These are phyloP conservation scores for Inosperma sp. DNA, from an alignment of 768 basidiomycete genomes.

Conservation along the genomic window DNA sequence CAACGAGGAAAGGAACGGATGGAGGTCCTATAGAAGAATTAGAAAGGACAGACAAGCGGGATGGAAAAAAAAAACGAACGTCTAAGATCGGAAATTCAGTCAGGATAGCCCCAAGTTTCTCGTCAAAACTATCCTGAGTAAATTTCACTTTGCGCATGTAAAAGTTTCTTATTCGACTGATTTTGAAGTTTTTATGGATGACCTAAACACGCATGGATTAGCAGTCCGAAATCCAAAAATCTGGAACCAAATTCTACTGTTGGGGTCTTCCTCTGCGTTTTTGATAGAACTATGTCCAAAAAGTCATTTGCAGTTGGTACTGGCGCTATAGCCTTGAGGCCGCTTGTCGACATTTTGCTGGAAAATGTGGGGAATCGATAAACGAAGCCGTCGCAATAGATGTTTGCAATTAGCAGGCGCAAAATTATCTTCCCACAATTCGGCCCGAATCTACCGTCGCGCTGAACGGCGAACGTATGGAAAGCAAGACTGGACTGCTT, in stretches of 20 bases:
- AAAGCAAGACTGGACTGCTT: too few species aligned
- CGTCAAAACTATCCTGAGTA: conserved; percentile 94
- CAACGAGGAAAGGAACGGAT: too few species aligned
- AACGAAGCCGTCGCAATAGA: too few species aligned
- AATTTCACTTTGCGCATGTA: conserved; percentile 99
- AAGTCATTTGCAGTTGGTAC: conserved; percentile 96
- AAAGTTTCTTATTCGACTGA: conserved; percentile 94
- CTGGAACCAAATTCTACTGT: conserved; percentile 61
- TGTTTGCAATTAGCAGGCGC: too few species aligned
- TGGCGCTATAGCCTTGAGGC: conserved; percentile 96
- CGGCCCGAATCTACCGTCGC: too few species aligned
- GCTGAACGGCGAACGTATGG: too few species aligned
- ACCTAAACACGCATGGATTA: conserved; percentile 45
- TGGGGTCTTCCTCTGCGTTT: conserved; percentile 95
- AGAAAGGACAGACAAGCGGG: too few species aligned
- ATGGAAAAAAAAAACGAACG: conserved; percentile 47
- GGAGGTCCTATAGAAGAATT: too few species aligned
- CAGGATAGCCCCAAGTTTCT: conserved; percentile 90
- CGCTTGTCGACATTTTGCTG: conserved; percentile 77
- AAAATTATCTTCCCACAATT: too few species aligned
- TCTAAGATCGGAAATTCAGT: conserved; percentile 97
- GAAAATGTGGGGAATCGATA: too few species aligned
- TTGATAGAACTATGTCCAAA: conserved; percentile 88
- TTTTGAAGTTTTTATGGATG: conserved; percentile 99
- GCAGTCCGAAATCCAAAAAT: background rate